Conservation (phyloP, 2,329 filamentous ascomycete genomes). For the Raffaelea ambrosiae region DNA sequence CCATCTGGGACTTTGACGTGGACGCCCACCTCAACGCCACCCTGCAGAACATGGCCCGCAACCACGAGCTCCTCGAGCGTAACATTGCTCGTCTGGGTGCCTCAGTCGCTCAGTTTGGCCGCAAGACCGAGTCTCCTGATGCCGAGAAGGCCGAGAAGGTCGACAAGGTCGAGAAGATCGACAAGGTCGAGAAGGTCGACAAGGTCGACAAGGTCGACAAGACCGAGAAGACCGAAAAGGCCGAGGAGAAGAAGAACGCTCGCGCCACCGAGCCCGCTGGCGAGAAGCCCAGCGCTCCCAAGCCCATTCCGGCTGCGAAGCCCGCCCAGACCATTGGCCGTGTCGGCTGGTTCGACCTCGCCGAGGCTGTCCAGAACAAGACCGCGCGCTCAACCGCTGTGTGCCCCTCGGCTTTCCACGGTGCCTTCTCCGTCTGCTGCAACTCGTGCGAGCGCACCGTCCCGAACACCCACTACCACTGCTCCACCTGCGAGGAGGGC, state of each 20-base stretch:
- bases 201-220: neutral
- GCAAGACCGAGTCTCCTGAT: neutral
- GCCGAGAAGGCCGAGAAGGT: neutral
- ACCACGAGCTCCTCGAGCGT: slow-evolving; percentile 13
- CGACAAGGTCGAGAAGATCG: neutral
- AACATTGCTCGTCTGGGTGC: slow-evolving; percentile 12
- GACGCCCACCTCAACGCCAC: slow-evolving; percentile 6
- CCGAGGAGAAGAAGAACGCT: neutral
- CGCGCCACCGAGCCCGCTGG: neutral
- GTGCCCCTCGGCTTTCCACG: neutral
- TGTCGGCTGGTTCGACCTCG: neutral
- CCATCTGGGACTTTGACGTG: slow-evolving; percentile 1
- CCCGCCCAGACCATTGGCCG: neutral
- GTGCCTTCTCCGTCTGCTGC: slow-evolving; percentile 76
- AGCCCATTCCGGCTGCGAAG: slow-evolving; percentile 1
- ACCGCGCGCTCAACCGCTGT: neutral
- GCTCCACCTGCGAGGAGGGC: slow-evolving; percentile 83
- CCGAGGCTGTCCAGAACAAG: too few species aligned
- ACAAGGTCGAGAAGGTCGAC: neutral
- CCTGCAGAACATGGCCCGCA: slow-evolving; percentile 14
- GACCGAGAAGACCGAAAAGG: neutral
- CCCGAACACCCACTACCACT: slow-evolving; percentile 82
- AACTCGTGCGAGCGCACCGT: slow-evolving; percentile 79
- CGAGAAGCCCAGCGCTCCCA: neutral
- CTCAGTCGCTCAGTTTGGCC: slow-evolving; percentile 9